Conservation (phyloP, 805 yeast species). For the Wickerhamomyces kurtzmanii region DNA sequence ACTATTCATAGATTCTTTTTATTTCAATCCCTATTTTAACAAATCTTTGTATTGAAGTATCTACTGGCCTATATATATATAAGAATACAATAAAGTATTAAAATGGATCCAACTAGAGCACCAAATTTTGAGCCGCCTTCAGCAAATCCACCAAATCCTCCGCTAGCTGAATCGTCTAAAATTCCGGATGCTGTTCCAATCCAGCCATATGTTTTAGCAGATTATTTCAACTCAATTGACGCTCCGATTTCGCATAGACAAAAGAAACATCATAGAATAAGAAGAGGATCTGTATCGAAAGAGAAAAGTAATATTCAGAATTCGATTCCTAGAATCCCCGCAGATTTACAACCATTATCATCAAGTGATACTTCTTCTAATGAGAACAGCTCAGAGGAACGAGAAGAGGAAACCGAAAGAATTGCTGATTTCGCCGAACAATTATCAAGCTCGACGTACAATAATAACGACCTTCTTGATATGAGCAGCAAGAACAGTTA, state of each 20-base stretch:
- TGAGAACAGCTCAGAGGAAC: conserved; percentile 29
- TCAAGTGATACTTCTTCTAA: conserved; percentile 31
- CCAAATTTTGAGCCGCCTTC: conserved; percentile 87
- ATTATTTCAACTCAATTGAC: conserved; percentile 58
- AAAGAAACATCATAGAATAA: conserved; percentile 16
- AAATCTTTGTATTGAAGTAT: too few species aligned
- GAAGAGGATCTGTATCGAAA: too few species aligned
- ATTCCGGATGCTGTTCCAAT: conserved; percentile 74
- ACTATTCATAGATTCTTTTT: too few species aligned
- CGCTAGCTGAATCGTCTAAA: conserved; percentile 52
- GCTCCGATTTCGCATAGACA: conserved; percentile 51
- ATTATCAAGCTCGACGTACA: background rate
- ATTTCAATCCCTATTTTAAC: too few species aligned
- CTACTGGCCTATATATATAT: too few species aligned
- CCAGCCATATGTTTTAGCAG: conserved; percentile 71
- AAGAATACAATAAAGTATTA: too few species aligned
- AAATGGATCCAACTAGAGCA: conserved; percentile 92
- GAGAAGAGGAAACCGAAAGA: conserved; percentile 6
- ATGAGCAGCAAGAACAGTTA: background rate
- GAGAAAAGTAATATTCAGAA: conserved; percentile 4
- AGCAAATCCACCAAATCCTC: conserved; percentile 49
- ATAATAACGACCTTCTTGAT: background rate
- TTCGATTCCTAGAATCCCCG: conserved; percentile 43
- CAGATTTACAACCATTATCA: conserved; percentile 48
- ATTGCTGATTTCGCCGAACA: conserved; percentile 1